Evolutionary conservation across 164 flowering plant genomes (phyloP).

Genomic region (Chimonanthus praecox): DNA sequence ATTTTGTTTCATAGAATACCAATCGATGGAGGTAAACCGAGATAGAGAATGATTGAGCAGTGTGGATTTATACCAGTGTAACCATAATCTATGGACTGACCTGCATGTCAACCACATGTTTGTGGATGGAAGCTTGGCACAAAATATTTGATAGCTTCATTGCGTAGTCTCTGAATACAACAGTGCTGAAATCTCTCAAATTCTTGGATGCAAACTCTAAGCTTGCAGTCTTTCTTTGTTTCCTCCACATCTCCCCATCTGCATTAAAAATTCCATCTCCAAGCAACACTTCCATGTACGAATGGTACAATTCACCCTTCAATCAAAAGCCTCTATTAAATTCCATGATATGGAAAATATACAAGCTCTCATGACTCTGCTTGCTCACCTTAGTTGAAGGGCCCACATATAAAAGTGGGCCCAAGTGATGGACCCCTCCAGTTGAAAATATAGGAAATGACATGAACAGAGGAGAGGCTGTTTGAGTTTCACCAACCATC

Average conservation of each 20-base stretch:
- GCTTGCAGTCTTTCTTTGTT: slow-evolving; percentile 86
- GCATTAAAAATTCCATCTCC: slow-evolving; percentile 91
- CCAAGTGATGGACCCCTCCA: too few species aligned
- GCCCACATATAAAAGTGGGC: too few species aligned
- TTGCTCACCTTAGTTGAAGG: too few species aligned
- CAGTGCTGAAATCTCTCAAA: slow-evolving; percentile 82
- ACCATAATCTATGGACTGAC: slow-evolving; percentile 21
- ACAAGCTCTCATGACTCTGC: background rate
- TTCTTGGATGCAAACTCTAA: slow-evolving; percentile 96
- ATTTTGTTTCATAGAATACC: too few species aligned
- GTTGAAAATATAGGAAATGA: too few species aligned
- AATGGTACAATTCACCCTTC: slow-evolving; percentile 82
- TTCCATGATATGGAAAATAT: background rate
- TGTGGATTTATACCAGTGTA: too few species aligned
- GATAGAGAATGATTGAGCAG: too few species aligned
- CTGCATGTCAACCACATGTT: slow-evolving; percentile 78
- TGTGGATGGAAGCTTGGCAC: slow-evolving; percentile 35
- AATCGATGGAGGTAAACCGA: too few species aligned
- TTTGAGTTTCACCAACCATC: too few species aligned
- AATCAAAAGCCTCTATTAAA: background rate
- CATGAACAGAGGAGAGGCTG: too few species aligned
- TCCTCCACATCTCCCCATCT: slow-evolving; percentile 94
- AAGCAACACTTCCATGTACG: slow-evolving; percentile 91
- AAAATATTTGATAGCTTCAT: slow-evolving; percentile 67
- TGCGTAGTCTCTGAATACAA: slow-evolving; percentile 76